Conservation (phyloP, 441 rosid genomes). For the Euphorbia celastroides region DNA sequence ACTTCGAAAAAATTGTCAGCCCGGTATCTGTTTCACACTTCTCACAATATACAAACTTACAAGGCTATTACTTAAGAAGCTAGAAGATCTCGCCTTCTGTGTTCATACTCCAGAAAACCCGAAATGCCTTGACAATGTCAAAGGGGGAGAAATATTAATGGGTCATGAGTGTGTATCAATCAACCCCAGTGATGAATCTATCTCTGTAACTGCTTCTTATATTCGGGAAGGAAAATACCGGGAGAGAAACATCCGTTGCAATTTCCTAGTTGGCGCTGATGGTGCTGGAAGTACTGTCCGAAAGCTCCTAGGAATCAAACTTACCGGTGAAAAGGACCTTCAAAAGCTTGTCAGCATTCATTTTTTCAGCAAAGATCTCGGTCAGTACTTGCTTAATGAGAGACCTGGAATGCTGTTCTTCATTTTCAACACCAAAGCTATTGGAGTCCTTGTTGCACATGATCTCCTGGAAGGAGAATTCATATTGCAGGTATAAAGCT, state of each 20-base stretch:
- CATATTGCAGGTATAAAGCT: constrained; percentile 63
- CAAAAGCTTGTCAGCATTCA: constrained; percentile 90
- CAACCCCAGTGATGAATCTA: constrained; percentile 34
- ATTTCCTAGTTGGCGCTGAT: constrained; percentile 75
- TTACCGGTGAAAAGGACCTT: constrained; percentile 73
- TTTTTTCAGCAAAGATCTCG: constrained; percentile 77
- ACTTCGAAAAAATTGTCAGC: constrained; percentile 74
- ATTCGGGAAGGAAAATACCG: constrained; percentile 39
- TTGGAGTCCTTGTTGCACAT: constrained; percentile 94
- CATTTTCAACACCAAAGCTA: constrained; percentile 79
- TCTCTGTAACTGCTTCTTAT: constrained; percentile 54
- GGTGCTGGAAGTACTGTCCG: constrained; percentile 85
- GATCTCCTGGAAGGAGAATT: constrained; percentile 89
- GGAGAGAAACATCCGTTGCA: constrained; percentile 52
- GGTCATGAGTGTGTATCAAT: constrained; percentile 78
- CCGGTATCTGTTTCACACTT: constrained; percentile 89
- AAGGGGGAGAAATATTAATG: constrained; percentile 53
- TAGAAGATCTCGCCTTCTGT: constrained; percentile 46
- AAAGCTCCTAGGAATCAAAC: constrained; percentile 53
- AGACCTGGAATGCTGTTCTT: constrained; percentile 93
- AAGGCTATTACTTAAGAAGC: constrained; percentile 55
- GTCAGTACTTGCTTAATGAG: constrained; percentile 53
- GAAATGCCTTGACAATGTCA: constrained; percentile 25
- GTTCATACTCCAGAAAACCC: constrained; percentile 29
- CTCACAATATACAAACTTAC: constrained; percentile 76